Conservation (phyloP, 225 moss, liverwort and hornwort genomes). For the Pseudoscleropodium purum region DNA sequence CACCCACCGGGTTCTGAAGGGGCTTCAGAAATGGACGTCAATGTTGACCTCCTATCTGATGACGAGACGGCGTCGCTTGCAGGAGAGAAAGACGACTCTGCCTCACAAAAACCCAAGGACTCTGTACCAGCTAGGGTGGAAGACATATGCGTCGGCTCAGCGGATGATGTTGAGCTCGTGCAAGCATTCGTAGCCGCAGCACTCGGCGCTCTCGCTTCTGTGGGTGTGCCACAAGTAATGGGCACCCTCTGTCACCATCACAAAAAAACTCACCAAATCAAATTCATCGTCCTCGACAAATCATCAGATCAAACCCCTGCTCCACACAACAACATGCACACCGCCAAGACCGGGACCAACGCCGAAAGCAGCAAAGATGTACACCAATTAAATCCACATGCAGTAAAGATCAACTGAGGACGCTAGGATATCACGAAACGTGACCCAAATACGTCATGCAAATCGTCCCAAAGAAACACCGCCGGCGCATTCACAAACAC, state of each 20-base stretch:
- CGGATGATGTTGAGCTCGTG: conserved; percentile 30
- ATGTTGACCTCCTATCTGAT: conserved; percentile 44
- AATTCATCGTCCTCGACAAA: not conserved
- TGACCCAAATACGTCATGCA: not conserved
- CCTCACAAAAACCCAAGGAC: conserved; percentile 42
- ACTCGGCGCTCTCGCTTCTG: conserved; percentile 17
- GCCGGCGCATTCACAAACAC: not conserved
- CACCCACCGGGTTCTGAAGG: conserved; percentile 37
- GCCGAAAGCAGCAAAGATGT: not conserved
- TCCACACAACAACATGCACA: not conserved
- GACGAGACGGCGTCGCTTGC: conserved; percentile 4
- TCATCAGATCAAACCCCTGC: not conserved
- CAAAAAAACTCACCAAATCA: not conserved
- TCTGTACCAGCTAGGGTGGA: conserved; percentile 30
- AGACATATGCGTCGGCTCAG: conserved; percentile 22
- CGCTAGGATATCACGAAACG: not conserved
- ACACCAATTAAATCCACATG: not conserved
- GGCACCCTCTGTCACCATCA: conserved; percentile 65
- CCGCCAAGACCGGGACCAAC: not conserved
- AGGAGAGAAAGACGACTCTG: conserved; percentile 39
- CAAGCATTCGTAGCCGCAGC: not conserved
- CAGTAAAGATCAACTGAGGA: not conserved
- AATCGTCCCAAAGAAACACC: not conserved
- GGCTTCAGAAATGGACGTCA: conserved; percentile 33
- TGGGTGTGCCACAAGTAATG: conserved; percentile 51